Base-by-base conservation (phyloP, 1,284 basidiomycete genomes). In the Trametes sp. region DNA sequence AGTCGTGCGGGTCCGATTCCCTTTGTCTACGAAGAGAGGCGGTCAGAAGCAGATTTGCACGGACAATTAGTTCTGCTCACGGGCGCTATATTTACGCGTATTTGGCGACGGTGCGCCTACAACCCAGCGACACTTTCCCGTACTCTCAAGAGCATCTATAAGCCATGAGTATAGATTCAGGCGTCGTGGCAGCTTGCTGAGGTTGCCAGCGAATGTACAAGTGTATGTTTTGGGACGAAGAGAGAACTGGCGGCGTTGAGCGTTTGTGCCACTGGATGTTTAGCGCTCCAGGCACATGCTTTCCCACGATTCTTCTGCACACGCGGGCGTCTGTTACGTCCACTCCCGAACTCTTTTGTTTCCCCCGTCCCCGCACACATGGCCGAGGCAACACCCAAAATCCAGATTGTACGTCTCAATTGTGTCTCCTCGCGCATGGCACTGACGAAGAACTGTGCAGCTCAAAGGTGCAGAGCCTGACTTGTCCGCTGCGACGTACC, bases 401-500 rank as follows among this genome's bases (percentile, higher is more conserved):
- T 88, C 53, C 81, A 79, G 64, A 82, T 88, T 67, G 87, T 87
- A 72, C 63, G 85, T 70, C 46, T 14, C 24, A 45, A 65, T 62
- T 65, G 53, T 42, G 28, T n/a, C n/a, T n/a, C n/a, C n/a, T n/a
- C n/a, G n/a, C n/a, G n/a, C n/a, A n/a, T n/a, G n/a, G n/a, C 54
- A 19, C 11, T 44, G 38, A 8, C n/a, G n/a, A 42, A 21, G 21
- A 10, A 42, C 26, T 41, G 14, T 62, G 24, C 56, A 92, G 90
- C 81, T 92, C 77, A 86, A 86, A 70, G 94, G 95, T 56, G 90
- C 92, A 49, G 83, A 90, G 57, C 80, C 89, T 9, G 95, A 97
- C 76, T 83, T 96, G 69, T 93, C 94, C 33, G 89, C 94, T 1
- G 95, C 93, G 21, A 98, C 97, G 1, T 99, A 92, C 79, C 93